Evolutionary conservation across 2,329 filamentous ascomycete genomes (phyloP).

Genomic region (Sarocladium brachiariae): DNA sequence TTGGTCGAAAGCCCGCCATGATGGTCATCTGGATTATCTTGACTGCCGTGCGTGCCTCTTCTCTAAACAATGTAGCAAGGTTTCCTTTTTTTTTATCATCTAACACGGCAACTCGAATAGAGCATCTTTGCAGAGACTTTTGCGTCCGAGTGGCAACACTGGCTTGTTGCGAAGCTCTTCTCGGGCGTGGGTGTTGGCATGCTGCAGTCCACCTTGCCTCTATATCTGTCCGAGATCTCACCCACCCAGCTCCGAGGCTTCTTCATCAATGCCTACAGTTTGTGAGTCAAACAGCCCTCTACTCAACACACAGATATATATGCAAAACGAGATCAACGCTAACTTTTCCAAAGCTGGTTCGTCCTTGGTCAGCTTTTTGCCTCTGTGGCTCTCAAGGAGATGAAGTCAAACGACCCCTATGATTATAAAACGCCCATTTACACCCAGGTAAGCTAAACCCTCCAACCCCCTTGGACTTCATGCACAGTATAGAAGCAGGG

Average conservation of each 20-base stretch:
- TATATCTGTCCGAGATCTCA: slow-evolving; percentile 32
- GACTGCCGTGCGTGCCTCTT: slow-evolving; percentile 17
- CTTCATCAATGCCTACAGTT: slow-evolving; percentile 30
- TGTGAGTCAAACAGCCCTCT: slow-evolving; percentile 19
- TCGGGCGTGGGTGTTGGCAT: slow-evolving; percentile 31
- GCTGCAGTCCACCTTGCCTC: slow-evolving; percentile 31
- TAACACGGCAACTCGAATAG: slow-evolving; percentile 14
- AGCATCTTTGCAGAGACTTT: slow-evolving; percentile 28
- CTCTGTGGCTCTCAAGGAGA: slow-evolving; percentile 31
- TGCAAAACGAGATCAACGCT: background rate
- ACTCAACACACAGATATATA: background rate
- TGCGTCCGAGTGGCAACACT: slow-evolving; percentile 29
- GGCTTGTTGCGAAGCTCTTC: slow-evolving; percentile 27
- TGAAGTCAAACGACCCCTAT: slow-evolving; percentile 23
- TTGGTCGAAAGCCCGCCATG: slow-evolving; percentile 29
- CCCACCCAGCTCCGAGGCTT: slow-evolving; percentile 32
- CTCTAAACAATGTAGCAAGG: too few species aligned
- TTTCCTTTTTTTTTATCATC: too few species aligned
- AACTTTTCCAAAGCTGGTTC: slow-evolving; percentile 27
- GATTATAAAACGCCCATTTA: slow-evolving; percentile 32
- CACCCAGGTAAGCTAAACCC: slow-evolving; percentile 24
- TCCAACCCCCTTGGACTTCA: too few species aligned
- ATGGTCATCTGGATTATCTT: slow-evolving; percentile 28
- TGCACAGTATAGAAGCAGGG: background rate
- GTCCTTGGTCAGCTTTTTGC: slow-evolving; percentile 34